Base-by-base conservation (phyloP, 2,329 filamentous ascomycete genomes). In the Alternaria atra region DNA sequence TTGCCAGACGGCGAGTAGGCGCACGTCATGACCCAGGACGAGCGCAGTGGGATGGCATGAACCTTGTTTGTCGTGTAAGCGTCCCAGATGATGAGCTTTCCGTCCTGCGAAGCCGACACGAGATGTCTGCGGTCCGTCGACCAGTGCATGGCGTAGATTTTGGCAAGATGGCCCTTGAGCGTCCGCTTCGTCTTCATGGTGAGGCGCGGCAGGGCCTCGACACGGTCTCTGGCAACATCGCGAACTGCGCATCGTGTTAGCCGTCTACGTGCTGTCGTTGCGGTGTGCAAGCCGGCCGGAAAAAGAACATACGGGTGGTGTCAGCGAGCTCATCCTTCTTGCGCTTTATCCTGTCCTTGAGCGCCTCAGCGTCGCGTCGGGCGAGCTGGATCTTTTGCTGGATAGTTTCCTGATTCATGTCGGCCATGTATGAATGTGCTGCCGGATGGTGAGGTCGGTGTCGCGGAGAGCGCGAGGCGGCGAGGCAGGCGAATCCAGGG, bases 91-190 rank as follows among this genome's bases (percentile, higher is more conserved):
- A 99, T 99, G 71, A 99, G 89, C 85, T 99, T 99, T 80, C 95
- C 95, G 77, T 99, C 95, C 82, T 99, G 95, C 72, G 95, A 99
- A 66, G 95, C 95, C 12, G 95, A 98, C 53, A 99, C 95, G 63
- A 98, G 89, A 82, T 98, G 95, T 81, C 95, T 90, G 77, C 95
- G 90, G 83, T 99, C 95, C 67, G 95, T 99, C 34, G 95, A 98
- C 95, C 95, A 99, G 85, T 99, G 95, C 95, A 99, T 99, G 74
- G 95, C 95, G 82, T 99, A 99, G 76, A 99, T 99, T 85, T 99
- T 99, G 74, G 95, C 95, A 70, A 99, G 84, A 86, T 99, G 95
- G 69, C 95, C 95, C 85, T 98, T 98, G 70, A 99, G 86, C 52
- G 94, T 97, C 75, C 93, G 91, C 85, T 97, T 95, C 68, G 94